These are phyloP conservation scores for Aureobasidium leucospermi DNA, from an alignment of 2,329 filamentous ascomycete genomes.

Conservation along the genomic window DNA sequence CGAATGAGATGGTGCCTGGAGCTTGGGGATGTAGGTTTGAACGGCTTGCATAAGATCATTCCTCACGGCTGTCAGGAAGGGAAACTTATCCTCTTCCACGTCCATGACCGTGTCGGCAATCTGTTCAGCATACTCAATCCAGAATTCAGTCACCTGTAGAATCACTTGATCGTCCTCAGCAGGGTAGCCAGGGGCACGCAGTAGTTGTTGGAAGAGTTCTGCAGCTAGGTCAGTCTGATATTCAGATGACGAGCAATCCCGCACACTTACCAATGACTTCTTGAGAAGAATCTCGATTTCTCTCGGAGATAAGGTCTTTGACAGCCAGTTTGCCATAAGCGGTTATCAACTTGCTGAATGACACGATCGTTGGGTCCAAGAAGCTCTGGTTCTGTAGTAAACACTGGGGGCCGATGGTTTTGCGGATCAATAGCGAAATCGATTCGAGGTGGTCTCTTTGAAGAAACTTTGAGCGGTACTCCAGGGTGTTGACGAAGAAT, in stretches of 20 bases:
- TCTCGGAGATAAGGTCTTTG: slow-evolving; percentile 49
- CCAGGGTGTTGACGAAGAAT: slow-evolving; percentile 56
- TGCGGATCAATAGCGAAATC: slow-evolving; percentile 54
- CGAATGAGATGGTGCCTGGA: slow-evolving; percentile 50
- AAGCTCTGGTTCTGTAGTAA: slow-evolving; percentile 51
- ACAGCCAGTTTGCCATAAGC: slow-evolving; percentile 62
- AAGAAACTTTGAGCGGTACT: slow-evolving; percentile 58
- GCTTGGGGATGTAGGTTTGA: slow-evolving; percentile 19
- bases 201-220: slow-evolving; percentile 6
- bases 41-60: slow-evolving; percentile 52
- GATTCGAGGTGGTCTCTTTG: slow-evolving; percentile 50
- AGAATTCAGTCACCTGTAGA: slow-evolving; percentile 69
- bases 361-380: slow-evolving; percentile 55
- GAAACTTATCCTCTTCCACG: slow-evolving; percentile 35
- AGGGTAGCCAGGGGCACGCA: slow-evolving; percentile 52
- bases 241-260: neutral
- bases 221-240: neutral
- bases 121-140: slow-evolving; percentile 65
- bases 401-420: slow-evolving; percentile 47
- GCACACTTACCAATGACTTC: slow-evolving; percentile 40
- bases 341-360: slow-evolving; percentile 60
- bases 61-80: slow-evolving; percentile 54
- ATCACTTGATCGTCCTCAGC: slow-evolving; percentile 70
- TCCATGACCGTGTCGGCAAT: slow-evolving; percentile 51
- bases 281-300: slow-evolving; percentile 40